These are phyloP conservation scores for Serendipita sp. DNA, from an alignment of 768 basidiomycete genomes.

Conservation along the genomic window DNA sequence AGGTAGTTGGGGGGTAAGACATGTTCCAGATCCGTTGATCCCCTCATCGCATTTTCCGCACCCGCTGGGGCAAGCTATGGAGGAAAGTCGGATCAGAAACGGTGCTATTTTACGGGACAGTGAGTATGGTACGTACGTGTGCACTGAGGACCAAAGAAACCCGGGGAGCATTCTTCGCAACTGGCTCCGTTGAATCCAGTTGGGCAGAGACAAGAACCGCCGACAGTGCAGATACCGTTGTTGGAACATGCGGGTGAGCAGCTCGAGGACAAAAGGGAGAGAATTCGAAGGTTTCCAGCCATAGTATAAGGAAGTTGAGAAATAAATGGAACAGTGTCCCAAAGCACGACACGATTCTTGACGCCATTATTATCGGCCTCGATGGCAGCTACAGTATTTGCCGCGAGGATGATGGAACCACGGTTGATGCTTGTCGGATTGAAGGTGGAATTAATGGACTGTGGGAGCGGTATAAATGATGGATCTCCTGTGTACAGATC, in stretches of 20 bases:
- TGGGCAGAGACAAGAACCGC: constrained; percentile 57
- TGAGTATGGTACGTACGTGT: constrained; percentile 17
- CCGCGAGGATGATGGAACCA: constrained; percentile 51
- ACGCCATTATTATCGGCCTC: constrained; percentile 28
- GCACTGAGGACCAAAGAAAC: constrained; percentile 65
- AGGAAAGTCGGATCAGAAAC: background rate
- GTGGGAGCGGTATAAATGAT: constrained; percentile 42
- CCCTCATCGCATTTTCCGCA: constrained; percentile 68
- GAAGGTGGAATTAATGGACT: constrained; percentile 29
- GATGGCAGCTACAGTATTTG: constrained; percentile 53
- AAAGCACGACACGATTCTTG: constrained; percentile 48
- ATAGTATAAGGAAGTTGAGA: constrained; percentile 41
- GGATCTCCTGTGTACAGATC: constrained; percentile 51
- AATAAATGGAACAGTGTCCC: constrained; percentile 66
- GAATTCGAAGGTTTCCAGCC: constrained; percentile 35
- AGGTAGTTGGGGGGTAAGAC: constrained; percentile 33
- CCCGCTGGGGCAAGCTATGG: constrained; percentile 40
- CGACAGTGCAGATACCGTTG: constrained; percentile 52
- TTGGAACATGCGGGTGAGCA: constrained; percentile 68
- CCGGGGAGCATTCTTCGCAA: constrained; percentile 61
- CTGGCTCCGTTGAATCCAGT: constrained; percentile 61
- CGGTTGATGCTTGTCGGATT: constrained; percentile 32
- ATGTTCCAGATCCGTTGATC: constrained; percentile 59
- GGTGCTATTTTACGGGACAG: background rate
- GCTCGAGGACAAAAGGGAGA: constrained; percentile 53